A percentile compares a stretch with the other conserved stretches of the same genome.
phyloP scores from a whole-genome alignment of 768 basidiomycete genomes.

The Psilocybe subaeruginosa region DNA sequence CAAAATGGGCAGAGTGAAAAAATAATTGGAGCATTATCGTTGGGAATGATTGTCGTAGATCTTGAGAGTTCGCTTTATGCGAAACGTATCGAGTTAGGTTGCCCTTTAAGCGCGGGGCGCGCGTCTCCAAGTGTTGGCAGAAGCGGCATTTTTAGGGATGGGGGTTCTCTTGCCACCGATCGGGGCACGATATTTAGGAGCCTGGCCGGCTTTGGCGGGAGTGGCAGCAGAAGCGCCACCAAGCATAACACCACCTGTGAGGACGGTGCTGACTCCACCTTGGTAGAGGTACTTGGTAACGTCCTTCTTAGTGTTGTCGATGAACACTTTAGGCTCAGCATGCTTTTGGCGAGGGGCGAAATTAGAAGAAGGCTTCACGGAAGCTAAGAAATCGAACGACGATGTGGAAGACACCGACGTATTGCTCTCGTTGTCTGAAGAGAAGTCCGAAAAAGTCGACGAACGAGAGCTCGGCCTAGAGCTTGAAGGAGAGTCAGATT shows the following conservation, averaged over 20 bases:
- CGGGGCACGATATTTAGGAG: slow-evolving; percentile 20
- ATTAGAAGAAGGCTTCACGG: slow-evolving; percentile 9
- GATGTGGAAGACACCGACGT: slow-evolving; percentile 35
- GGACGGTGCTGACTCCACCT: slow-evolving; percentile 45
- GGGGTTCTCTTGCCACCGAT: slow-evolving; percentile 16
- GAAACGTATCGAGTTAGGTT: too few relatives aligned
- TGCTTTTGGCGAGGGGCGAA: slow-evolving; percentile 17
- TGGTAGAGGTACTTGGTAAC: slow-evolving; percentile 42
- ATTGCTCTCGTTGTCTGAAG: slow-evolving; percentile 29
- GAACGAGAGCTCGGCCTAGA: slow-evolving; percentile 31
- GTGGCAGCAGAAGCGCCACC: slow-evolving; percentile 18
- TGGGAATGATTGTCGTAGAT: neutral
- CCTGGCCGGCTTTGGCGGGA: neutral
- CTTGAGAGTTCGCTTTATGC: neutral
- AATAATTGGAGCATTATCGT: neutral
- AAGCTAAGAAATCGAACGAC: slow-evolving; percentile 25
- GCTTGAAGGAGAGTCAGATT: too few relatives aligned
- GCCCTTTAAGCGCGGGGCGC: neutral
- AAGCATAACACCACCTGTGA: slow-evolving; percentile 50
- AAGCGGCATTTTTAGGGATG: slow-evolving; percentile 8
- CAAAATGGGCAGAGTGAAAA: neutral
- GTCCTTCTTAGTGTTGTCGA: slow-evolving; percentile 28
- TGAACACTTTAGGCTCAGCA: slow-evolving; percentile 17
- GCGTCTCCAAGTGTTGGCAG: slow-evolving; percentile 18
- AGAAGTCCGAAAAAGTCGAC: slow-evolving; percentile 34